Evolutionary conservation across 257 asterid genomes (phyloP).

Genomic region (Solanum tarijense): DNA sequence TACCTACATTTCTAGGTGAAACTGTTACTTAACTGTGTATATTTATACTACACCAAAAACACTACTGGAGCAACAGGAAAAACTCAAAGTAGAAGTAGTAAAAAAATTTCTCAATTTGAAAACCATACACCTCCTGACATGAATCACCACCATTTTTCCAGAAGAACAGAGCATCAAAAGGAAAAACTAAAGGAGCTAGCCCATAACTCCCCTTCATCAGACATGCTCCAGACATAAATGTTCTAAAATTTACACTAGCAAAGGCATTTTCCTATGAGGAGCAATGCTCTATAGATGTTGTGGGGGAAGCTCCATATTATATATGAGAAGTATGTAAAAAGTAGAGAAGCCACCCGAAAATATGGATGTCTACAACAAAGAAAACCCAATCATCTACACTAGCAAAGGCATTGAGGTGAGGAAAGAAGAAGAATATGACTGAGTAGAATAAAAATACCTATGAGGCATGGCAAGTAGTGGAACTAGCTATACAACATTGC

Average conservation of each 20-base stretch:
- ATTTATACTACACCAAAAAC: neutral
- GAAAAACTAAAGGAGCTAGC: neutral
- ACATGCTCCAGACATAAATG: neutral
- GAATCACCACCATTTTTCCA: neutral
- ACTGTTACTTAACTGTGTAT: constrained; percentile 3
- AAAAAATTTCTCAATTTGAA: neutral
- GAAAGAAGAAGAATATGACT: neutral
- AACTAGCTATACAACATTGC: neutral
- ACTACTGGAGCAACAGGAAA: neutral
- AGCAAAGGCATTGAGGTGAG: neutral
- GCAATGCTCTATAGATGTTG: neutral
- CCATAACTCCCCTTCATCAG: neutral
- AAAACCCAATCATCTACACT: neutral
- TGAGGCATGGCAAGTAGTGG: neutral
- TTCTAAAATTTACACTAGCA: neutral
- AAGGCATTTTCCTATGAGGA: neutral
- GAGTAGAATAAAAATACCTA: neutral
- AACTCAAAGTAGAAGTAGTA: neutral
- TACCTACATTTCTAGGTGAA: constrained; percentile 32
- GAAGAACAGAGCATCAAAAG: neutral
- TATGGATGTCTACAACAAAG: neutral
- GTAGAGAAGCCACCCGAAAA: neutral
- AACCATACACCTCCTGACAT: neutral
- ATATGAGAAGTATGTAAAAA: neutral
- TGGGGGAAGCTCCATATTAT: neutral